Percentiles rank a stretch among this genome's conserved stretches.
Conservation (phyloP, 2,329 filamentous ascomycete genomes). For the Colletotrichum simmondsii region DNA sequence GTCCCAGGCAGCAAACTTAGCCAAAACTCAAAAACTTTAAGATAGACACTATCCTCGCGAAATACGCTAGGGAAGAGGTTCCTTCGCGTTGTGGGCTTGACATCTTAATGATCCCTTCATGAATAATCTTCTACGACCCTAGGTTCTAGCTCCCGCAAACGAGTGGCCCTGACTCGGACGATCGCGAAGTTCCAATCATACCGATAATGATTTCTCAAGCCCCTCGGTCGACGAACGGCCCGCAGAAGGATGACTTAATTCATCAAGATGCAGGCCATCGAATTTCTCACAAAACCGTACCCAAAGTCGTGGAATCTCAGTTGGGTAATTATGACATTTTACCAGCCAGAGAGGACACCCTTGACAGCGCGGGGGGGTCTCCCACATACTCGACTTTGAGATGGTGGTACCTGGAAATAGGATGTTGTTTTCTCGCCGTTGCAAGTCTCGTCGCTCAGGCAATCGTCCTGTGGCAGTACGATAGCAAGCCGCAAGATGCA, state of each 20-base stretch:
- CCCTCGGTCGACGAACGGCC: no score
- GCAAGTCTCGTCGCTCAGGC: not conserved
- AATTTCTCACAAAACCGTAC: not conserved
- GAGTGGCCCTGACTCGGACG: not conserved
- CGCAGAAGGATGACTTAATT: not conserved
- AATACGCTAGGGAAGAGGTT: not conserved
- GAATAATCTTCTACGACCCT: not conserved
- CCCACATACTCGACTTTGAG: not conserved
- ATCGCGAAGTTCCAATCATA: not conserved
- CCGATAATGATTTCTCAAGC: not conserved
- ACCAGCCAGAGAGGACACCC: not conserved
- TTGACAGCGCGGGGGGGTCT: not conserved
- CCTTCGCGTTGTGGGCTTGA: not conserved
- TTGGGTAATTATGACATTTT: not conserved
- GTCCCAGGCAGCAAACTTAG: not conserved
- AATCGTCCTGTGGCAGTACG: not conserved
- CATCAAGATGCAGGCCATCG: not conserved
- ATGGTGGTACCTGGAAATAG: conserved; percentile 5
- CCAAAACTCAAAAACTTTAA: not conserved
- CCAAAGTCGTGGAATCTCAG: not conserved
- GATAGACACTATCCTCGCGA: not conserved
- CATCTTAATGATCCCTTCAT: not conserved
- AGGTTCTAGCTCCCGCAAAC: not conserved
- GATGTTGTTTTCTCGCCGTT: not conserved
- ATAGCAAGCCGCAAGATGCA: conserved; percentile 36